Evolutionary conservation across 1,284 basidiomycete genomes (phyloP), one percentile per base, ranked within the genome.

Genomic region (Apiotrichum akiyoshidainum): DNA sequence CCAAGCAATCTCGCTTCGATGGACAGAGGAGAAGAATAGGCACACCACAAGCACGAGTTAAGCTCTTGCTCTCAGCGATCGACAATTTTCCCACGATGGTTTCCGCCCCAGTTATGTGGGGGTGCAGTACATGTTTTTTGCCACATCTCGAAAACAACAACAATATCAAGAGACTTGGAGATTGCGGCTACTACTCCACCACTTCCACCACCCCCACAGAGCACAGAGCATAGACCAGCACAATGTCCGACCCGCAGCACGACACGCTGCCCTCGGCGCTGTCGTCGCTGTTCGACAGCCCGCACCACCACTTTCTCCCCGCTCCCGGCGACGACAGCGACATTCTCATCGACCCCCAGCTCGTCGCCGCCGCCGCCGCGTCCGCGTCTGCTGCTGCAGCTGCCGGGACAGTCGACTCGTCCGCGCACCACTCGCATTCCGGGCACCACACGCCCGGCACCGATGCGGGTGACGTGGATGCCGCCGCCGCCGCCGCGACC

Each of bases 221-320:
- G n/a, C 26, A 31, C 26, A 41, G 13, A 41, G 16, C 16, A 41
- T 9, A 17, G 17, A 41, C 17, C 40, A 9, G 37, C 4, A 41
- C 48, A 17, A 61, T 61, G 60, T 55, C 60, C 37, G 52, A 61
- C 41, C 56, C 47, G 10, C 44, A 47, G 21, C 57, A 49, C n/a
- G 55, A 60, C 35, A n/a, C 51, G 10, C 46, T 60, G 26, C 58
- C 58, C 21, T 56, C 58, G 34, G 58, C 58, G 26, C 61, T 63
- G 16, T 46, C 46, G 2, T 55, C 58, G 45, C 55, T 63, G 17
- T 63, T 63, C 35, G 44, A 52, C 16, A 46, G 55, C 1, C 52
- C 48, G n/a, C 55, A 52, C 33, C 55, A 59, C 42, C 60, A 62
- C 52, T 63, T 59, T 31, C 58, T 63, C 31, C 53, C 51, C 19